Evolutionary conservation across 2,329 filamentous ascomycete species (phyloP), one percentile per base, ranked within the genome.

Genomic region (Nemania sp.): DNA sequence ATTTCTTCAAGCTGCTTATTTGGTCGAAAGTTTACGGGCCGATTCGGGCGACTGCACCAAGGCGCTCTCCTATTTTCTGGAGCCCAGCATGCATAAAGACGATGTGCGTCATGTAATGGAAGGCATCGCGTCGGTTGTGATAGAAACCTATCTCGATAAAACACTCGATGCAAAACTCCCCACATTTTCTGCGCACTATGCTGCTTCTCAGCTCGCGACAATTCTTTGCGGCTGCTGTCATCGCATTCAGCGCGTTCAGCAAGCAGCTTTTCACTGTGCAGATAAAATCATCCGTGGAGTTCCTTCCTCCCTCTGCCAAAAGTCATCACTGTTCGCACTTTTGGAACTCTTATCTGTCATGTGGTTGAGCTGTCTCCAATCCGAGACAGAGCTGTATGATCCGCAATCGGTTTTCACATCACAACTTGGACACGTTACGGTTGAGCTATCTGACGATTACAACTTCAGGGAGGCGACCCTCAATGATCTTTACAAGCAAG

Each of bases 381-480:
- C 90, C 12, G 95, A 99, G 74, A 93, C 93, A 0, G 94, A 99
- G 68, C 87, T 96, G 70, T 99, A 98, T 71, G 88, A 92, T 54
- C 96, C 92, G 77, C 88, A 88, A 63, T 90, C 92, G 3, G 87
- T 85, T 2, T 96, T 96, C 73, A 87, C 83, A 3, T 98, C 93
- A 1, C 77, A 83, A 1, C 86, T 90, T 64, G 92, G 90, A 12
- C 86, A 90, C 43, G 90, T 99, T 20, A 88, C 87, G 0, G 85
- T 99, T 20, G 90, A 97, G 71, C 81, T 99, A n/a, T 96, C 95
- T 1, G 95, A 99, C 74, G 91, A 97, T 74, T 96, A 96, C 71
- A 82, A 83, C 2, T 90, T 95, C 72, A 87, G 96, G 54, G 88
- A 89, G 66, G 84, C 83, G 58, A 99, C 95, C 0, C 79, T 99